phyloP scores from a whole-genome alignment of 371 early-diverging fungal genomes.

The Coemansia linderi region DNA sequence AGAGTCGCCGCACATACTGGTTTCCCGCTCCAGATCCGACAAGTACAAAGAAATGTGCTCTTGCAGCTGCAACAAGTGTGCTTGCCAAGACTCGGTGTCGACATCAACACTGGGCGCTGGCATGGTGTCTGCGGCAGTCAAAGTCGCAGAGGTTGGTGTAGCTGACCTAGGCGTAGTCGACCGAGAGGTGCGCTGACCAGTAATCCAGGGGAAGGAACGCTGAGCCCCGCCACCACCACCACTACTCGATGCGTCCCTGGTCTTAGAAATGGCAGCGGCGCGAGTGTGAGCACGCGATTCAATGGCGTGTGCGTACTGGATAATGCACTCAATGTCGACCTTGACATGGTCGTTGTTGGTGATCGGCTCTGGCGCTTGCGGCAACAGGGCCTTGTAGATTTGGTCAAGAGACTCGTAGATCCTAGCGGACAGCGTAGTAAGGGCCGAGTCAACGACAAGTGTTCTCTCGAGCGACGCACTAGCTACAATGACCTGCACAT shows the following conservation, averaged over 20 bases:
- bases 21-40: slow-evolving; percentile 30
- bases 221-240: slow-evolving; percentile 7
- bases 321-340: slow-evolving; percentile 38
- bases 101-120: neutral
- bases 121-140: neutral
- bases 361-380: slow-evolving; percentile 21
- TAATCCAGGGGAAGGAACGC: slow-evolving; percentile 25
- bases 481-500: slow-evolving; percentile 27
- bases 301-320: slow-evolving; percentile 32
- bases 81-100: slow-evolving; percentile 27
- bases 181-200: slow-evolving; percentile 19
- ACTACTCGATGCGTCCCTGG: neutral
- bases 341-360: slow-evolving; percentile 18
- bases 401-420: slow-evolving; percentile 23
- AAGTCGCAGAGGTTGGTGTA: neutral
- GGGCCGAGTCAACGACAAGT: slow-evolving; percentile 47
- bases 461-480: slow-evolving; percentile 27
- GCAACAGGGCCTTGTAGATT: slow-evolving; percentile 30
- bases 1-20: slow-evolving; percentile 45
- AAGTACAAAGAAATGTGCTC: slow-evolving; percentile 15
- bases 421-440: slow-evolving; percentile 36
- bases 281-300: slow-evolving; percentile 22
- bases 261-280: neutral
- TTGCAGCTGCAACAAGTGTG: slow-evolving; percentile 22
- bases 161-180: neutral